These are phyloP conservation scores for Collybiopsis confluens DNA, from an alignment of 768 basidiomycete genomes.

Conservation along the genomic window DNA sequence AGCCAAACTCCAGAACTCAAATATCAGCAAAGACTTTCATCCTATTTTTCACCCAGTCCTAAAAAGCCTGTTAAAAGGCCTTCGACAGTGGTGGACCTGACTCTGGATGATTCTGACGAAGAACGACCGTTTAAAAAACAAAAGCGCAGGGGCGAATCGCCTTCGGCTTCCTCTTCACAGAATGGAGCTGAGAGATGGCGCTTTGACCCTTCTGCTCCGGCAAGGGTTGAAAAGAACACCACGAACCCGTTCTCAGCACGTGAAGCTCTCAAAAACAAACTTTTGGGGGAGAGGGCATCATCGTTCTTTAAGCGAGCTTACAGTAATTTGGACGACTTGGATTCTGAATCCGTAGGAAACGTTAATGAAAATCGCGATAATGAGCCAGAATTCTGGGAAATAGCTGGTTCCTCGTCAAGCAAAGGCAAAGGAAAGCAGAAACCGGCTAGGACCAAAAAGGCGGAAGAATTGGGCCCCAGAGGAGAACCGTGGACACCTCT, in stretches of 20 bases:
- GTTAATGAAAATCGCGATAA: constrained; percentile 1
- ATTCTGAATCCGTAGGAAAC: constrained; percentile 11
- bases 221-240: constrained; percentile 6
- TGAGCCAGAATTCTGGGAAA: constrained; percentile 22
- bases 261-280: constrained; percentile 45
- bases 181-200: constrained; percentile 38
- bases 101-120: constrained; percentile 16
- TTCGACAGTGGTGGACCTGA: neutral
- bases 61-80: constrained; percentile 12
- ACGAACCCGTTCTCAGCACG: constrained; percentile 13
- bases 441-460: constrained; percentile 18
- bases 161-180: constrained; percentile 10
- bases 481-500: constrained; percentile 73
- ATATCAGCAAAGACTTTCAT: constrained; percentile 3
- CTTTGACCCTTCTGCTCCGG: constrained; percentile 32
- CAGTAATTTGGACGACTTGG: constrained; percentile 12
- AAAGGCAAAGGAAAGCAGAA: constrained; percentile 8
- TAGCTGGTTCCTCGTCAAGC: constrained; percentile 12
- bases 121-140: constrained; percentile 25
- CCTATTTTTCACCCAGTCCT: constrained; percentile 4
- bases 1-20: neutral
- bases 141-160: constrained; percentile 18
- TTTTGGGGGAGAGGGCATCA: constrained; percentile 42
- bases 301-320: constrained; percentile 16
- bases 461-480: constrained; percentile 59